Conservation (phyloP, 2,329 filamentous ascomycete genomes). For the Periconia digitata region DNA sequence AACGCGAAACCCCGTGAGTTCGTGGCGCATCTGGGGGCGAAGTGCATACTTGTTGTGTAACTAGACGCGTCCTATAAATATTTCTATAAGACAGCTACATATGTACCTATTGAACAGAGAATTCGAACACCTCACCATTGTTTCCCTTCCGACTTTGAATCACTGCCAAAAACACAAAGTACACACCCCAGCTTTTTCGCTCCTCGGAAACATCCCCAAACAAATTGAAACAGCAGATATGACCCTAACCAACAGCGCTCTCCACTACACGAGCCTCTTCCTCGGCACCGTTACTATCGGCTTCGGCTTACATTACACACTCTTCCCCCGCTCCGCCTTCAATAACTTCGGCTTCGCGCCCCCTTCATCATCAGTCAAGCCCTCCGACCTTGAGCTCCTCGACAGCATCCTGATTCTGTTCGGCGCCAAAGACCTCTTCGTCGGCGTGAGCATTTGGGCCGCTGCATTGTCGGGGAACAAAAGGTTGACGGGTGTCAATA, state of each 20-base stretch:
- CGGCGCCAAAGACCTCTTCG: conserved; percentile 54
- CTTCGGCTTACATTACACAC: conserved; percentile 47
- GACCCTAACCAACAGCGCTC: not conserved
- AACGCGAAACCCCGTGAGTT: conserved; percentile 9
- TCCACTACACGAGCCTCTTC: conserved; percentile 18
- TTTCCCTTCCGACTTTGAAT: too few relatives aligned
- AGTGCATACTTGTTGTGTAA: too few relatives aligned
- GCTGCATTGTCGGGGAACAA: conserved; percentile 43
- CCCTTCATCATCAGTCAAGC: conserved; percentile 11
- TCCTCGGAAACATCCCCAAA: not conserved
- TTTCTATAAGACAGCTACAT: too few relatives aligned
- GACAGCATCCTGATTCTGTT: conserved; percentile 51
- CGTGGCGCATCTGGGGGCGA: too few relatives aligned
- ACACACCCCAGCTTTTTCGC: not conserved
- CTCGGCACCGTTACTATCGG: conserved; percentile 34
- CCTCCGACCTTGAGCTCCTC: conserved; percentile 43
- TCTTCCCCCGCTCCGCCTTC: conserved; percentile 39
- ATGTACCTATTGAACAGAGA: too few relatives aligned
- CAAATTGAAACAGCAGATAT: not conserved
- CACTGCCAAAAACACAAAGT: too few relatives aligned
- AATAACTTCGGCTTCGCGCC: conserved; percentile 42
- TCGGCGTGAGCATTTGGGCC: conserved; percentile 46
- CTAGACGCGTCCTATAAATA: too few relatives aligned
- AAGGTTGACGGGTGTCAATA: conserved; percentile 46
- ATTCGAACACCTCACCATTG: too few relatives aligned